Conservation (phyloP, 805 yeast species). For the Ascoidea rubescens region DNA sequence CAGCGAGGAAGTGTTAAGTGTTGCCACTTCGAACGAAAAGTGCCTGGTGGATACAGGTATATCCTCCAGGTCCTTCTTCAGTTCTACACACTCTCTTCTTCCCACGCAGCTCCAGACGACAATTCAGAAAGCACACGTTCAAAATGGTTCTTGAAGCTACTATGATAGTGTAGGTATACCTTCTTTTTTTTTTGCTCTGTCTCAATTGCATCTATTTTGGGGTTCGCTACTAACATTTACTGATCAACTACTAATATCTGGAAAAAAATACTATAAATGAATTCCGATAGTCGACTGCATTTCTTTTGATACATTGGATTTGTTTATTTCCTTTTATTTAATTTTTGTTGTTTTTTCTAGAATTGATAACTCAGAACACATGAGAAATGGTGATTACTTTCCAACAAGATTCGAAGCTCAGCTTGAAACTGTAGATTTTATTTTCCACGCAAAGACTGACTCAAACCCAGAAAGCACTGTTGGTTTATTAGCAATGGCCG, state of each 20-base stretch:
- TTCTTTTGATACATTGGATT: background rate
- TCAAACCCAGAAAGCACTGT: conserved; percentile 91
- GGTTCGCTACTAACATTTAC: background rate
- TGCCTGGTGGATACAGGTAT: too few relatives aligned
- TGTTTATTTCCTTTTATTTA: background rate
- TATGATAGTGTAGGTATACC: conserved; percentile 43
- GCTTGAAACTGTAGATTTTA: conserved; percentile 72
- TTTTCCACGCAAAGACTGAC: conserved; percentile 75
- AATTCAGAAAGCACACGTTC: background rate
- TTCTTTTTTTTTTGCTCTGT: background rate
- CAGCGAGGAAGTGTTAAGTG: too few relatives aligned
- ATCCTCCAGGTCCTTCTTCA: too few relatives aligned
- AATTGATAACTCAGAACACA: conserved; percentile 89
- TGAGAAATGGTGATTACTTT: conserved; percentile 90
- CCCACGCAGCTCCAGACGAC: too few relatives aligned
- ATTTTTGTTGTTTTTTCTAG: background rate
- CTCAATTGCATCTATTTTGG: background rate
- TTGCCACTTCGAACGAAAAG: too few relatives aligned
- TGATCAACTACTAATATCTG: background rate
- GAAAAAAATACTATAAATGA: too few relatives aligned
- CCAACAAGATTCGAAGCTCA: conserved; percentile 88
- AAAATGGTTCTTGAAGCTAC: conserved; percentile 92
- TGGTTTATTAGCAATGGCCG: conserved; percentile 82
- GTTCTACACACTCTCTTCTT: too few relatives aligned
- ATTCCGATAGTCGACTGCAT: conserved; percentile 15